Base-by-base conservation (phyloP, 2,329 filamentous ascomycete species). In the Aspergillus sp. region DNA sequence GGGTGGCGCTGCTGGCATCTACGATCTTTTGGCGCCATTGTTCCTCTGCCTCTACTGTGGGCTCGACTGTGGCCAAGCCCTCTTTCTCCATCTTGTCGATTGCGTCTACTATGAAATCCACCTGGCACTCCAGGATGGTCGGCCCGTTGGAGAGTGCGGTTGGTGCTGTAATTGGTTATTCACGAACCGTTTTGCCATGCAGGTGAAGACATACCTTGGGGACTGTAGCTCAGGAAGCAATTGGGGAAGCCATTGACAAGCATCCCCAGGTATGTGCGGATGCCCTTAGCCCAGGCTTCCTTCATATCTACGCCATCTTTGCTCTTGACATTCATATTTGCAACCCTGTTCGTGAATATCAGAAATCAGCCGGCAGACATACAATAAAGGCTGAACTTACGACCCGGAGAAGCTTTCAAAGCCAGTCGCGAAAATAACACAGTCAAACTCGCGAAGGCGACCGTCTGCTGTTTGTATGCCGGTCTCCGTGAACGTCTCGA, bases 111-210 rank as follows among this genome's bases (percentile, higher is more conserved):
- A 87, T 81, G 82, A 82, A 86, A 0, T 80, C 70, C 1, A 81
- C 82, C 63, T 87, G 84, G 0, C 83, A 62, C 63, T 85, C 81
- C 15, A 81, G 77, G 9, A 73, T 77, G 1, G 79, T 77, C 0
- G 84, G 84, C 0, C 83, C 82, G 61, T 86, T 86, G 70, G 75
- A 69, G 8, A 86, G 73, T 0, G 83, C 76, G 0, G 83, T 86
- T 0, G 84, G 84, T 0, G 47, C 47, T 50, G 34, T 6, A n/a
- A 5, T 13, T 34, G 0, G 9, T 50, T 40, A 50, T 9, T 30
- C 27, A 30, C 3, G 27, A 11, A 3, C 27, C 1, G 9, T 4
- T 4, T 4, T 30, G 47, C 1, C 0, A 12, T 12, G 3, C 1
- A n/a, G 44, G 13, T 4, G 8, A 5, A 8, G 8, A 50, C 33